Evolutionary conservation across 176 grass and related monocot genomes (phyloP).

Genomic region (Musa itinerans): DNA sequence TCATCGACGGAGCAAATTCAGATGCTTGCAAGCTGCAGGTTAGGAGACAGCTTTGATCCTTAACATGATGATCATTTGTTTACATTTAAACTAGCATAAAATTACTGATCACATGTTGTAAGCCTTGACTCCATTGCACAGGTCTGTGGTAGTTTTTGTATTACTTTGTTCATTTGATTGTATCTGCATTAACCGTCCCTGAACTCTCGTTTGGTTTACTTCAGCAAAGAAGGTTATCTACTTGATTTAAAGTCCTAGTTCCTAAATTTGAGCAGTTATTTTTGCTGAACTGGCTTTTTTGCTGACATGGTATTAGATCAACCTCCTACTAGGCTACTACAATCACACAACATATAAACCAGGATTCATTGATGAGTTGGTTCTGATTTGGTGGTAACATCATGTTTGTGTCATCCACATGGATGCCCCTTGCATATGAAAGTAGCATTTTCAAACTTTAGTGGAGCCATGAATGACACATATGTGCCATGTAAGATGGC

Average conservation of each 20-base stretch:
- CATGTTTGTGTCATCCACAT: not conserved
- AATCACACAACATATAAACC: no score
- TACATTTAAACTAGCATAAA: not conserved
- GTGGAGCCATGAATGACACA: not conserved
- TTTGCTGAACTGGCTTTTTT: no score
- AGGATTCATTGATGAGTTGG: no score
- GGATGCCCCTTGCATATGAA: not conserved
- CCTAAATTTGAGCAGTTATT: no score
- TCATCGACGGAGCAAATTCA: slow-evolving; percentile 44
- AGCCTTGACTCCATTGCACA: not conserved
- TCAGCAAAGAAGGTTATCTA: no score
- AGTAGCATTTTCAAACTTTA: not conserved
- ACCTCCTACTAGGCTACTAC: no score
- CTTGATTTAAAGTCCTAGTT: no score
- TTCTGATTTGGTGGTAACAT: no score
- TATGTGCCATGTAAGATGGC: not conserved
- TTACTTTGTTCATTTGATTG: no score
- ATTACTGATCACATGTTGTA: not conserved
- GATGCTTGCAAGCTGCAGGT: slow-evolving; percentile 74
- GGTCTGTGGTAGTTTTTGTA: not conserved
- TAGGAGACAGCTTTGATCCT: slow-evolving; percentile 9
- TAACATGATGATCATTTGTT: not conserved
- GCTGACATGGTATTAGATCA: no score
- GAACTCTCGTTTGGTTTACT: no score
- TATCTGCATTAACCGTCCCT: no score